phyloP scores from a whole-genome alignment of 768 basidiomycete species.

The Lentinula raphanica region DNA sequence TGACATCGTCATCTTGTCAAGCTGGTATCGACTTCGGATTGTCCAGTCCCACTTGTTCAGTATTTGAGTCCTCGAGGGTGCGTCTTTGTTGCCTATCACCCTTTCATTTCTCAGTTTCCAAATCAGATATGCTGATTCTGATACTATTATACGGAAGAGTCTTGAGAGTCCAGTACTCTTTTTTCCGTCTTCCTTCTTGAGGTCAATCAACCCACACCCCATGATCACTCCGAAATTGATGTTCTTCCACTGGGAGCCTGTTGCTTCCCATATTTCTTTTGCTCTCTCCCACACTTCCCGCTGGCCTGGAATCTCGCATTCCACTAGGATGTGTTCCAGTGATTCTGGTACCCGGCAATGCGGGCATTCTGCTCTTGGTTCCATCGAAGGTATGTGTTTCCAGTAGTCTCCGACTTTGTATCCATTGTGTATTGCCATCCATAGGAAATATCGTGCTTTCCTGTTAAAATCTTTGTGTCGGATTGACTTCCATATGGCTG shows the following conservation, averaged over 20 bases:
- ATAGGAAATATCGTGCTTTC: conserved; percentile 10
- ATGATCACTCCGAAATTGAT: conserved; percentile 16
- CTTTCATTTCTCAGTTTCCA: conserved; percentile 24
- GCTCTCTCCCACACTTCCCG: conserved; percentile 18
- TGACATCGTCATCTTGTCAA: too few species aligned
- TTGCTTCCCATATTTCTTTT: conserved; percentile 14
- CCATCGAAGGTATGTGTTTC: neutral
- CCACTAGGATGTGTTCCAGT: conserved; percentile 23
- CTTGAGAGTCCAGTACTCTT: conserved; percentile 7
- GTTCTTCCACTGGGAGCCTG: neutral
- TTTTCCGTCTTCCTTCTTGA: conserved; percentile 1
- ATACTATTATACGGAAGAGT: conserved; percentile 20
- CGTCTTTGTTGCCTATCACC: conserved; percentile 13
- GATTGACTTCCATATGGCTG: neutral
- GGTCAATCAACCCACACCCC: conserved; percentile 9
- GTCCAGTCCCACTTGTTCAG: too few species aligned
- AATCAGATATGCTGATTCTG: conserved; percentile 24
- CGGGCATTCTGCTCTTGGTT: conserved; percentile 10
- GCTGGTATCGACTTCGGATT: too few species aligned
- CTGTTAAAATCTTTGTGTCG: neutral
- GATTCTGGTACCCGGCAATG: conserved; percentile 15
- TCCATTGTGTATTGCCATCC: conserved; percentile 15
- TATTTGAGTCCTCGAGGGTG: too few species aligned
- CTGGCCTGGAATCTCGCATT: conserved; percentile 18
- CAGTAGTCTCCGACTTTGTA: conserved; percentile 15